Percentiles rank a stretch among this genome's conserved stretches.
These are phyloP conservation scores for sunflower (Helianthus annuus) DNA, from an alignment of 129 eudicot genomes.

Conservation along the genomic window DNA sequence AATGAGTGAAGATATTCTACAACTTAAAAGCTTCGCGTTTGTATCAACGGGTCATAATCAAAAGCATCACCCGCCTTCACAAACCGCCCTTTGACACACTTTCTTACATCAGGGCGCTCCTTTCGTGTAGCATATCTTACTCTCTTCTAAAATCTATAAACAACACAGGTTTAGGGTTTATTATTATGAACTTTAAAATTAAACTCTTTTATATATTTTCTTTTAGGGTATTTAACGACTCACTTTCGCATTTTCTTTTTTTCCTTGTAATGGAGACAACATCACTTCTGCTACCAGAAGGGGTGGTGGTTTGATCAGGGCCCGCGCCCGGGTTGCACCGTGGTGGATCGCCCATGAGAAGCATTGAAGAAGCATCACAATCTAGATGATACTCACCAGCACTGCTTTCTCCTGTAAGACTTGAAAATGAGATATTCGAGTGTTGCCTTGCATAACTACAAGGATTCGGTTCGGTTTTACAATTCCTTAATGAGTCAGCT, in stretches of 20 bases:
- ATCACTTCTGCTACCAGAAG: constrained; percentile 42
- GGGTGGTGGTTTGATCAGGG: constrained; percentile 20
- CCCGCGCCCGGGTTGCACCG: constrained; percentile 21
- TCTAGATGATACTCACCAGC: constrained; percentile 49
- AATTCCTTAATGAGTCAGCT: constrained; percentile 45
- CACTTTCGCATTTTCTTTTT: constrained; percentile 67
- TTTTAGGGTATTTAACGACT: constrained; percentile 20
- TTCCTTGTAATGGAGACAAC: constrained; percentile 70
- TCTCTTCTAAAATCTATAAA: constrained; percentile 53
- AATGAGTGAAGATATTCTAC: constrained; percentile 17
- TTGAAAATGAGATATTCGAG: constrained; percentile 43
- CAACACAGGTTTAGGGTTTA: constrained; percentile 5
- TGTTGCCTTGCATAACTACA: constrained; percentile 34
- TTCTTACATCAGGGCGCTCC: constrained; percentile 71
- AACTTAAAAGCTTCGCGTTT: constrained; percentile 40
- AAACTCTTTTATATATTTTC: background rate
- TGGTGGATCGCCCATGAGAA: constrained; percentile 50
- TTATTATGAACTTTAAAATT: background rate
- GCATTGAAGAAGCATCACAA: constrained; percentile 47
- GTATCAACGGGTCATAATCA: constrained; percentile 65
- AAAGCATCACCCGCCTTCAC: constrained; percentile 76
- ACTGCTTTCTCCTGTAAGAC: constrained; percentile 37
- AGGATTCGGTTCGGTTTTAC: constrained; percentile 45
- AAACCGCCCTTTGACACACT: constrained; percentile 70
- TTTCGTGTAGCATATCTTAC: constrained; percentile 69